Base-by-base conservation (phyloP, 495 filamentous ascomycete species). In the Talaromyces thailandensis region DNA sequence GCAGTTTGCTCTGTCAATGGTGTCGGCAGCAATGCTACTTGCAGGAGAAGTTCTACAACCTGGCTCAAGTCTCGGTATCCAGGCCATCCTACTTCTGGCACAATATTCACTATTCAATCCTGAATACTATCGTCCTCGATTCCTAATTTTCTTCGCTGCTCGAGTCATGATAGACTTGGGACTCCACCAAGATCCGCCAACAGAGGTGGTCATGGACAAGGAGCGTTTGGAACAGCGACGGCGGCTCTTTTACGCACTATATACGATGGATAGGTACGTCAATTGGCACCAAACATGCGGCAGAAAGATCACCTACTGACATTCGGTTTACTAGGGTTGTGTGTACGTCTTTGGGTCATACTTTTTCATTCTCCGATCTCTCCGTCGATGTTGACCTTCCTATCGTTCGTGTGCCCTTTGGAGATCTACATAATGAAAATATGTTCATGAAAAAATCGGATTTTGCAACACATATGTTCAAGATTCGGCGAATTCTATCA, bases 361-460 rank as follows among this genome's bases (percentile, higher is more conserved):
- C 89, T 0, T 96, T 96, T 70, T 95, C 93, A 4, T 94, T 98
- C 69, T 91, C 90, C 1, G 93, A 98, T 70, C 90, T 89, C 43
- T 88, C 91, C n/a, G 81, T 87, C 2, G 85, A 87, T 64, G 91
- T 95, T 40, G 80, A 75, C 9, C 75, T 89, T 64, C 82, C 82
- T 9, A 70, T 73, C 18, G 65, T 69, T 31, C 64, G 61, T 11
- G 63, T 68, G 35, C 65, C 69, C 50, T 74, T 80, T 8, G 68
- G 73, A 8, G 63, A 70, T 65, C 23, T 69, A 60, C 43, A 72
- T 67, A 3, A 69, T 69, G 73, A 70, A 64, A 35, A 78, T 70
- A 76, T 73, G 66, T 84, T 73, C 71, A 77, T 67, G 66, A 80
- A 70, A 75, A 82, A 65, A 70, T 78, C 70, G 76, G 73, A 73